Base-by-base conservation (phyloP, 2,329 filamentous ascomycete species). In the Penicillium sp. region DNA sequence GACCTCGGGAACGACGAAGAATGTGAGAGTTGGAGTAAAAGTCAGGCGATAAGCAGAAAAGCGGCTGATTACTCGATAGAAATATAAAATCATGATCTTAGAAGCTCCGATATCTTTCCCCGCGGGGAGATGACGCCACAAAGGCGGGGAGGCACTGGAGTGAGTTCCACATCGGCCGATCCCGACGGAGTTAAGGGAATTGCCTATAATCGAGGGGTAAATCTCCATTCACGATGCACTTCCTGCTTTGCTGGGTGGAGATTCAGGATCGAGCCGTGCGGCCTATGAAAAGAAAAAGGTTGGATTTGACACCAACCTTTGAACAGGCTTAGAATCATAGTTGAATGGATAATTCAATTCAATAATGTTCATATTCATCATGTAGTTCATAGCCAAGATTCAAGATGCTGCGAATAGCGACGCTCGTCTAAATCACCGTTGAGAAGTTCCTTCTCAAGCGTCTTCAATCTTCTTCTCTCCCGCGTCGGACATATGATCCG, bases 401-500 rank as follows among this genome's bases (percentile, higher is more conserved):
- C 42, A 41, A 34, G 41, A 11, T 5, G 31, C 13, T 14, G 9
- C 5, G 11, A 32, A 11, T 4, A n/a, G 11, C 3, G 34, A n/a
- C 34, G 2, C 13, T n/a, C 8, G 24, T 36, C 13, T 5, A 3
- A 36, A 36, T 6, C 4, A n/a, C 31, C 5, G 13, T 11, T 24
- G 16, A 47, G 10, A 10, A 6, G 3, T 10, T 9, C 39, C 48
- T 27, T 22, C 45, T 46, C 43, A 53, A 4, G 21, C 53, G 16
- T 56, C 49, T 32, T 48, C 57, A 44, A 56, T 42, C 24, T 65
- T 64, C 36, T 66, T 60, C 32, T 58, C 62, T 31, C 52, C 53
- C 29, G 47, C 55, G 39, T 61, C 56, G 10, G 50, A 47, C 9
- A 62, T 48, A 41, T 60, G 36, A 22, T 57, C 50, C 21, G 48